Percentiles rank a stretch among this genome's conserved stretches.
Evolutionary conservation across 768 basidiomycete species (phyloP).

Genomic region (Serendipita vermifera): DNA sequence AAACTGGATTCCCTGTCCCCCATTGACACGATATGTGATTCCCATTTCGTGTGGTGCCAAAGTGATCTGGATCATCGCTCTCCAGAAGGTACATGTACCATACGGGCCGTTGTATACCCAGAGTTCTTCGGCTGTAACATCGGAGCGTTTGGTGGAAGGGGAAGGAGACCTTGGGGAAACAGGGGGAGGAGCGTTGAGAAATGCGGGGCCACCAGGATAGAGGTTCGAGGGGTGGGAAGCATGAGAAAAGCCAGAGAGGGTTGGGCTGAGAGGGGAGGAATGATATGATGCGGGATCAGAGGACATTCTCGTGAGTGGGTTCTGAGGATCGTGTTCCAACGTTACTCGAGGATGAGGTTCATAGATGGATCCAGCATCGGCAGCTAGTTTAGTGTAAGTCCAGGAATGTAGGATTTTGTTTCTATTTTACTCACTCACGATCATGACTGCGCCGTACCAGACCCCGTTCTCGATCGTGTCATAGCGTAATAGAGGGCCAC

Average conservation of each 20-base stretch:
- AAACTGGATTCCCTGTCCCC: conserved; percentile 64
- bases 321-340: conserved; percentile 62
- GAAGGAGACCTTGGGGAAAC: conserved; percentile 14
- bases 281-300: background rate
- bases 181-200: background rate
- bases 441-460: conserved; percentile 79
- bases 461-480: conserved; percentile 74
- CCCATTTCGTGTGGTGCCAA: conserved; percentile 56
- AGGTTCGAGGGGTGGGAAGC: conserved; percentile 18
- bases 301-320: conserved; percentile 11
- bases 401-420: background rate
- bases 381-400: conserved; percentile 32
- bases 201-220: conserved; percentile 5
- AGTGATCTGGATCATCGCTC: conserved; percentile 78
- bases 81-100: conserved; percentile 88
- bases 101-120: conserved; percentile 44
- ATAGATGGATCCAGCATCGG: conserved; percentile 67
- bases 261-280: background rate
- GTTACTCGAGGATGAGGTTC: conserved; percentile 57
- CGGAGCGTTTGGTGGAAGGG: conserved; percentile 25
- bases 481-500: conserved; percentile 78
- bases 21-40: conserved; percentile 71
- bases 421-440: conserved; percentile 58
- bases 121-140: conserved; percentile 52
- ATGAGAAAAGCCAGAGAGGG: background rate